Base-by-base conservation (phyloP, 2,329 filamentous ascomycete species). In the Alternaria consortialis region DNA sequence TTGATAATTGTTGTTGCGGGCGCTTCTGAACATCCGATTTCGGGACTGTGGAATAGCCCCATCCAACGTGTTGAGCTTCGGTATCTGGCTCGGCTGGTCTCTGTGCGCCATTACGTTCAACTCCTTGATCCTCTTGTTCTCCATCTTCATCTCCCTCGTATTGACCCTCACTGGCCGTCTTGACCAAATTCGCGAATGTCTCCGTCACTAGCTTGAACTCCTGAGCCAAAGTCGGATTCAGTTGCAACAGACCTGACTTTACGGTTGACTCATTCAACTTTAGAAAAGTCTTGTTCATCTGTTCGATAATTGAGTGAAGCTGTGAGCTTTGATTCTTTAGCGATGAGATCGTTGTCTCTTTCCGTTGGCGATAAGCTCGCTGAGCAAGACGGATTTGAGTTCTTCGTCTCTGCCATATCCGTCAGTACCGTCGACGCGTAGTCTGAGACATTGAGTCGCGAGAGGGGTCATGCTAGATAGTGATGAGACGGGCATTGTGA, bases 381-480 rank as follows among this genome's bases (percentile, higher is more conserved):
- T 97, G 93, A 2, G 93, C 93, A 56, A 94, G 85, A 25, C 93
- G 89, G 65, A 97, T 95, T 75, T 97, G 93, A 5, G 92, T 94
- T 56, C 93, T 87, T 53, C 93, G 90, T 63, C 92, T 90, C 91
- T 91, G 31, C 17, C 53, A 47, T 29, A 15, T 36, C 17, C 11
- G 58, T 70, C 43, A 73, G 68, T 58, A 56, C 15, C 7, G 32
- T 27, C 20, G 46, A 36, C 32, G 23, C 23, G 46, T 37, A n/a
- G 32, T 23, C 31, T 50, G 46, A 36, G 46, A 36, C 39, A 15
- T 50, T 25, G 46, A 25, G 20, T n/a, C 3, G 46, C 20, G 46
- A 36, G 13, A 34, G 15, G 46, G 11, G 25, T 3, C 29, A 27
- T 31, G 34, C 25, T 32, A 27, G 23, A 25, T 39, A 25, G 40